Conservation (phyloP, 306 rosid species). For the Dalbergia oliveri region DNA sequence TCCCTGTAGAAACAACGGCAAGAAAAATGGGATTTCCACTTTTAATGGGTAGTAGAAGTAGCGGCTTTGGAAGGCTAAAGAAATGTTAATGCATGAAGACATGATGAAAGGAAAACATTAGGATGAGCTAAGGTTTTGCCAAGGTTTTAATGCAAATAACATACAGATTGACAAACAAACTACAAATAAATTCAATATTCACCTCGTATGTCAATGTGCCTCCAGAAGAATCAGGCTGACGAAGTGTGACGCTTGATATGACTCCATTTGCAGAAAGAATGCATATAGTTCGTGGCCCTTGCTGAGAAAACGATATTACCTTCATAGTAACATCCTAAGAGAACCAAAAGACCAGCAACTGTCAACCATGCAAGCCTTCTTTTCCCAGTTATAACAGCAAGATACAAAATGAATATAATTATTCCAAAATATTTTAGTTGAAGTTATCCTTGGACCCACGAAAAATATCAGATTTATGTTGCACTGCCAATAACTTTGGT, state of each 20-base stretch:
- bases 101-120: no score
- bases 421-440: conserved; percentile 11
- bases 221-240: conserved; percentile 81
- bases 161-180: background rate
- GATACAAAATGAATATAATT: conserved; percentile 11
- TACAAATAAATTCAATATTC: background rate
- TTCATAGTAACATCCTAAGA: conserved; percentile 92
- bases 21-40: conserved; percentile 15
- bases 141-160: background rate
- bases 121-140: background rate
- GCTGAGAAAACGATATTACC: conserved; percentile 96
- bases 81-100: no score
- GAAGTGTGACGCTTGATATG: conserved; percentile 91
- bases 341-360: conserved; percentile 35
- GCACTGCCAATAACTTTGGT: background rate
- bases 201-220: conserved; percentile 91
- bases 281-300: conserved; percentile 93
- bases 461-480: conserved; percentile 21
- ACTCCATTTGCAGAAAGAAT: conserved; percentile 94
- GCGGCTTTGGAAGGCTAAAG: no score
- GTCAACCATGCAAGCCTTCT: conserved; percentile 17
- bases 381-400: conserved; percentile 38
- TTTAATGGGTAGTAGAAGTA: background rate
- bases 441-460: background rate
- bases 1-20: conserved; percentile 63